phyloP scores from a whole-genome alignment of 108 stramenopile genomes.

The Cyclostephanos tholiformis region DNA sequence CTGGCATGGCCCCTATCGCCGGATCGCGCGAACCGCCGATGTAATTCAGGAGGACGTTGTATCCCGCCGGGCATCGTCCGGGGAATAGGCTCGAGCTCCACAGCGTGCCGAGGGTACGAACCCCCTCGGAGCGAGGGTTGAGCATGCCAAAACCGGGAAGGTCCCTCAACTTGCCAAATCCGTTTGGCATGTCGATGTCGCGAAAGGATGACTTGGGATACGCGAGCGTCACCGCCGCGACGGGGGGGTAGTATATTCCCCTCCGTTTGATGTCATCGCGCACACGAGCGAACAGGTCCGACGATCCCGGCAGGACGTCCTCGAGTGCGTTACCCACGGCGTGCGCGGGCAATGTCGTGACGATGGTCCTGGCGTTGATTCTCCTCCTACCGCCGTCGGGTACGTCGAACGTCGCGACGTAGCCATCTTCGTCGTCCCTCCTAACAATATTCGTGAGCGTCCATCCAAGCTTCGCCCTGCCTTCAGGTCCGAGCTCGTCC shows the following conservation, averaged over 20 bases:
- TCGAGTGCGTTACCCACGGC: conserved; percentile 58
- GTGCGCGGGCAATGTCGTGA: conserved; percentile 85
- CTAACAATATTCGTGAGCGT: conserved; percentile 26
- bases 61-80: conserved; percentile 84
- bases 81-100: conserved; percentile 96
- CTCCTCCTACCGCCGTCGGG: not conserved
- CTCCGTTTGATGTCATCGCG: conserved; percentile 30
- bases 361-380: conserved; percentile 60
- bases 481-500: conserved; percentile 62
- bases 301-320: conserved; percentile 78
- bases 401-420: conserved; percentile 12
- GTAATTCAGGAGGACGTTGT: conserved; percentile 90
- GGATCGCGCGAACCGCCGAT: conserved; percentile 96
- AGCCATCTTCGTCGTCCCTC: not conserved
- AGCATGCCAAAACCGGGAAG: conserved; percentile 93
- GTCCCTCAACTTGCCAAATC: conserved; percentile 70
- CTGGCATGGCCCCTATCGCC: conserved; percentile 79
- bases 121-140: conserved; percentile 83
- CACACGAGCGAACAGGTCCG: conserved; percentile 61
- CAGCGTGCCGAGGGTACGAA: conserved; percentile 91
- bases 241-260: conserved; percentile 88
- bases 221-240: conserved; percentile 90
- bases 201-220: conserved; percentile 92
- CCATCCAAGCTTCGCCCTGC: conserved; percentile 68
- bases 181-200: conserved; percentile 78